Conservation (phyloP, 1,139 yeast species). For the Candida tropicalis region DNA sequence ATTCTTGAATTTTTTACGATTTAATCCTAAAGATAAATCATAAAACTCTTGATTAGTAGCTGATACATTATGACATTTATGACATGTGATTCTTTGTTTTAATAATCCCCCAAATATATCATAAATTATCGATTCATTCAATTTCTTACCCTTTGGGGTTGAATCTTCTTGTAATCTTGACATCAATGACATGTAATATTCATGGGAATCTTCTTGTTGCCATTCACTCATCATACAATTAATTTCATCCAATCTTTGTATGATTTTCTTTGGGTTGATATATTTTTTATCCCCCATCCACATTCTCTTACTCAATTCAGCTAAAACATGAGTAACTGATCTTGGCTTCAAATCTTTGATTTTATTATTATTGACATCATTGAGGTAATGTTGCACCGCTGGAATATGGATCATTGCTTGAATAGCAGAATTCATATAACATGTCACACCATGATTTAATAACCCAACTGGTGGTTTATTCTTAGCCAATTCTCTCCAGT, state of each 20-base stretch:
- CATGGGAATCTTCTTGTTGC: constrained; percentile 98
- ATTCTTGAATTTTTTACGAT: constrained; percentile 34
- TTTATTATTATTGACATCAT: constrained; percentile 56
- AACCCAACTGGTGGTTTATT: constrained; percentile 67
- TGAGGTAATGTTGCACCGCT: constrained; percentile 81
- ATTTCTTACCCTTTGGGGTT: constrained; percentile 83
- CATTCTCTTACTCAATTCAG: constrained; percentile 70
- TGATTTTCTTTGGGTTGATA: constrained; percentile 74
- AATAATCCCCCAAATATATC: constrained; percentile 93
- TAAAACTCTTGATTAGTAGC: constrained; percentile 92
- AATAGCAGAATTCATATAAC: constrained; percentile 94
- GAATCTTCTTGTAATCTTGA: constrained; percentile 89
- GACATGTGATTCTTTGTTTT: constrained; percentile 83
- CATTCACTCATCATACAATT: constrained; percentile 96
- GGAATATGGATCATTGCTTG: constrained; percentile 91
- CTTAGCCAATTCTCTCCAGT: constrained; percentile 53
- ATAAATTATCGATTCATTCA: constrained; percentile 80
- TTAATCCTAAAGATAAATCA: constrained; percentile 79
- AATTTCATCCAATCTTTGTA: constrained; percentile 75
- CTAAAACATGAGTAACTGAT: constrained; percentile 72
- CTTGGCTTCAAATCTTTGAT: constrained; percentile 42
- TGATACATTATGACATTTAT: constrained; percentile 77
- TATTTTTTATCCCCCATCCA: constrained; percentile 49
- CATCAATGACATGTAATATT: constrained; percentile 89
- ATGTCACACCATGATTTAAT: constrained; percentile 90